Conservation (phyloP, 2,329 filamentous ascomycete genomes). For the Calonectria pseudoreteaudii region DNA sequence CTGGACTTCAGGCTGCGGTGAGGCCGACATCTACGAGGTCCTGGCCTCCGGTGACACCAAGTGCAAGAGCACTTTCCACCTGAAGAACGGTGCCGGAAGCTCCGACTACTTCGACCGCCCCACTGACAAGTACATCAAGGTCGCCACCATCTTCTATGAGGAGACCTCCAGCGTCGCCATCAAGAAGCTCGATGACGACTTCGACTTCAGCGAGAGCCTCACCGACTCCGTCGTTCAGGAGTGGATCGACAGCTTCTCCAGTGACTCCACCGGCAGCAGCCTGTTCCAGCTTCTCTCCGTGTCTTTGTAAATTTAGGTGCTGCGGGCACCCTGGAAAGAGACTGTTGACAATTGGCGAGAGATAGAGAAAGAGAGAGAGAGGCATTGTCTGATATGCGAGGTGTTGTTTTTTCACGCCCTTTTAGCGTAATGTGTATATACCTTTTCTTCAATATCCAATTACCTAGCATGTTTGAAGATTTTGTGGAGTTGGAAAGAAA, state of each 20-base stretch:
- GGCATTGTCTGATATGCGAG: neutral
- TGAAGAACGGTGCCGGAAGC: conserved; percentile 71
- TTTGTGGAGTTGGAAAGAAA: neutral
- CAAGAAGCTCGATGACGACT: conserved; percentile 60
- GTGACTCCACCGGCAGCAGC: conserved; percentile 32
- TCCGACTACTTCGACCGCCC: conserved; percentile 80
- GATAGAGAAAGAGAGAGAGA: neutral
- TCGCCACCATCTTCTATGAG: conserved; percentile 71
- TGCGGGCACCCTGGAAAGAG: neutral
- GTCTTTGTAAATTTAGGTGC: neutral
- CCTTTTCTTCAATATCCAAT: conserved; percentile 8
- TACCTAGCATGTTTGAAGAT: neutral
- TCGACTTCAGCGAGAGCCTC: conserved; percentile 55
- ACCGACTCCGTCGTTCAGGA: conserved; percentile 51
- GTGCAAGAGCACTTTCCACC: conserved; percentile 78
- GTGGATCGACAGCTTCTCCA: conserved; percentile 45
- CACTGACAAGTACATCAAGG: conserved; percentile 67
- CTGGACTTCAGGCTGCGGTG: conserved; percentile 77
- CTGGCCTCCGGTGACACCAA: conserved; percentile 73
- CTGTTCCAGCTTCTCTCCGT: conserved; percentile 34
- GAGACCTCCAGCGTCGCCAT: conserved; percentile 65
- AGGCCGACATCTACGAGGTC: conserved; percentile 82
- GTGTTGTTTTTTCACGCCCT: neutral
- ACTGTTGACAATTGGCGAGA: too few relatives aligned
- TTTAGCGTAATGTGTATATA: conserved; percentile 12